phyloP scores from a whole-genome alignment of 345 rosid genomes.

The Triadica sebifera region DNA sequence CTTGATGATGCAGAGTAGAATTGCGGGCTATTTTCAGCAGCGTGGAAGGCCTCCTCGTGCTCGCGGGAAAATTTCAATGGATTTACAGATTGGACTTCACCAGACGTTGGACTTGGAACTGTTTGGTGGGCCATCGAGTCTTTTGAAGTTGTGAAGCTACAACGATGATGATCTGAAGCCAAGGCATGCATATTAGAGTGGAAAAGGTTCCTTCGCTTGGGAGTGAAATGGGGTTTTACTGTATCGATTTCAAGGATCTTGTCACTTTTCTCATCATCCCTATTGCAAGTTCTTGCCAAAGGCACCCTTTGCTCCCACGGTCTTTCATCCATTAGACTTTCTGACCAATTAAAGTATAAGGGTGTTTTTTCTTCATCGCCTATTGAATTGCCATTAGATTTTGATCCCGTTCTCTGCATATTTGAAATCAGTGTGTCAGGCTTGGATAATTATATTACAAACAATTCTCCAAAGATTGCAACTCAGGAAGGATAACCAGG shows the following conservation, averaged over 20 bases:
- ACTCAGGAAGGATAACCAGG: not conserved
- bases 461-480: not conserved
- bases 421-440: constrained; percentile 4
- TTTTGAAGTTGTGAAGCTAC: constrained; percentile 44
- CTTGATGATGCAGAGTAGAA: constrained; percentile 63
- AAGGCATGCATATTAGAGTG: constrained; percentile 38
- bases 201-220: constrained; percentile 51
- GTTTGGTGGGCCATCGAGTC: constrained; percentile 50
- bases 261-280: constrained; percentile 58
- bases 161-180: constrained; percentile 38
- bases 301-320: constrained; percentile 33
- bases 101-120: constrained; percentile 51
- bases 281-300: constrained; percentile 28
- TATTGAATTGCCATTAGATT: constrained; percentile 35
- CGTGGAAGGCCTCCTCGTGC: constrained; percentile 47
- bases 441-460: not conserved
- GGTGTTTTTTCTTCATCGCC: constrained; percentile 31
- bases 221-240: constrained; percentile 42
- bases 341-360: constrained; percentile 32
- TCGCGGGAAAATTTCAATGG: constrained; percentile 44
- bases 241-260: constrained; percentile 73
- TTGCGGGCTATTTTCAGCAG: constrained; percentile 78
- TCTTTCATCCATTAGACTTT: constrained; percentile 24
- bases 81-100: constrained; percentile 50
- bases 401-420: constrained; percentile 66